phyloP scores from a whole-genome alignment of 805 yeast genomes.

The Candida quercuum region DNA sequence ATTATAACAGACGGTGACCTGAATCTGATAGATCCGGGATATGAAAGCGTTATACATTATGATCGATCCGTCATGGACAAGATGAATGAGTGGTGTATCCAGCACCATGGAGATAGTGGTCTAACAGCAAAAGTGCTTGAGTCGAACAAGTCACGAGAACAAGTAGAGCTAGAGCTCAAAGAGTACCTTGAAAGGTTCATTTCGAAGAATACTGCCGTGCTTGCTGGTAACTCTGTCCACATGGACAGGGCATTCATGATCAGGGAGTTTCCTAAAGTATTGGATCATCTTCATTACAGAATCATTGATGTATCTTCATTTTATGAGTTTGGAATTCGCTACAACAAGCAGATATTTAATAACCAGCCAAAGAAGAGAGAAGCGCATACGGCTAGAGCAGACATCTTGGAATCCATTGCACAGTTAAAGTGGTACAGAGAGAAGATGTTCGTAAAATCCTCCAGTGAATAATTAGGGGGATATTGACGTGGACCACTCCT shows the following conservation, averaged over 20 bases:
- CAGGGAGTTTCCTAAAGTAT: constrained; percentile 68
- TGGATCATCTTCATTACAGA: constrained; percentile 59
- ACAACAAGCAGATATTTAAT: constrained; percentile 58
- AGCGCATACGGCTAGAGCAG: constrained; percentile 83
- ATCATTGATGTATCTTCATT: constrained; percentile 86
- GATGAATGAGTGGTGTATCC: constrained; percentile 87
- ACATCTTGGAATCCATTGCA: constrained; percentile 81
- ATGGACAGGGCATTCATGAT: constrained; percentile 84
- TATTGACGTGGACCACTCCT: background rate
- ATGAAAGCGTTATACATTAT: constrained; percentile 75
- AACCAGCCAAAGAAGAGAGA: constrained; percentile 57
- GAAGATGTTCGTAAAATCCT: constrained; percentile 45
- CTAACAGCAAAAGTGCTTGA: constrained; percentile 64
- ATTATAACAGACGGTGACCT: constrained; percentile 81
- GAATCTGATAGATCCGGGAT: constrained; percentile 69
- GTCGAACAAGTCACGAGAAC: constrained; percentile 44
- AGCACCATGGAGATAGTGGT: constrained; percentile 75
- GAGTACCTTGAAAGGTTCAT: constrained; percentile 54
- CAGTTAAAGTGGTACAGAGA: constrained; percentile 77
- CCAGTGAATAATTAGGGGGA: too few species aligned
- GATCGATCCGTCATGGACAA: constrained; percentile 53
- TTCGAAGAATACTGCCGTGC: constrained; percentile 52
- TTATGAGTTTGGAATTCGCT: constrained; percentile 75
- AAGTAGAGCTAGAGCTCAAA: constrained; percentile 64
- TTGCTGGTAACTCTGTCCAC: constrained; percentile 92